Percentiles rank a stretch among this genome's conserved stretches.
phyloP scores from a whole-genome alignment of 1,284 basidiomycete species.

The Thecaphora thlaspeos region DNA sequence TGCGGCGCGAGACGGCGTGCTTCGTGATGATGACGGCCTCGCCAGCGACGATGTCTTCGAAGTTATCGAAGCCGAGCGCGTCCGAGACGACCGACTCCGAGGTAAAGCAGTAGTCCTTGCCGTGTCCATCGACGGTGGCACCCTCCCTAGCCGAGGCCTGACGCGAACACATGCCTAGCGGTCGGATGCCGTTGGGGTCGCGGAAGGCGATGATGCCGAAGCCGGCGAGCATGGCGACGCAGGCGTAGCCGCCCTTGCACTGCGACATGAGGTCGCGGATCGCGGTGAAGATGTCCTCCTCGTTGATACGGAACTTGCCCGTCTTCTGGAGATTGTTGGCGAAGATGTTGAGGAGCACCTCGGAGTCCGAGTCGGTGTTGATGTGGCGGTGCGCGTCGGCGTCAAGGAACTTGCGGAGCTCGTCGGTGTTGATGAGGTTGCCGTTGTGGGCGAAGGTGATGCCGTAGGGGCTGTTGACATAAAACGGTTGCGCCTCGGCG shows the following conservation, averaged over 20 bases:
- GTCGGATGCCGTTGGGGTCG: constrained; percentile 98
- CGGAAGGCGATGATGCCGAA: constrained; percentile 98
- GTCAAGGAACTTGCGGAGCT: constrained; percentile 87
- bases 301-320: constrained; percentile 98
- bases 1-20: constrained; percentile 45
- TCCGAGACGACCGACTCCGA: constrained; percentile 96
- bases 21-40: constrained; percentile 88
- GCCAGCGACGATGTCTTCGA: constrained; percentile 92
- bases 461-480: constrained; percentile 98
- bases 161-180: constrained; percentile 62
- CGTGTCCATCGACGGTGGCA: constrained; percentile 30
- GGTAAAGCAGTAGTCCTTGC: constrained; percentile 80
- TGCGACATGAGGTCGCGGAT: constrained; percentile 84
- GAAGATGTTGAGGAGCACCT: constrained; percentile 93
- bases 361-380: constrained; percentile 98
- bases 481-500: constrained; percentile 99
- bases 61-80: constrained; percentile 83
- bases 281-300: constrained; percentile 97
- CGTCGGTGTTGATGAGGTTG: constrained; percentile 90
- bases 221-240: constrained; percentile 95
- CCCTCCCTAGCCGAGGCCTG: constrained; percentile 14
- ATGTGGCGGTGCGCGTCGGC: constrained; percentile 96
- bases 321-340: constrained; percentile 97
- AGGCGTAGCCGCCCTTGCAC: constrained; percentile 90
- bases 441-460: constrained; percentile 99